phyloP scores from a whole-genome alignment of 2,329 filamentous ascomycete genomes.

The Microascus cirrosus region DNA sequence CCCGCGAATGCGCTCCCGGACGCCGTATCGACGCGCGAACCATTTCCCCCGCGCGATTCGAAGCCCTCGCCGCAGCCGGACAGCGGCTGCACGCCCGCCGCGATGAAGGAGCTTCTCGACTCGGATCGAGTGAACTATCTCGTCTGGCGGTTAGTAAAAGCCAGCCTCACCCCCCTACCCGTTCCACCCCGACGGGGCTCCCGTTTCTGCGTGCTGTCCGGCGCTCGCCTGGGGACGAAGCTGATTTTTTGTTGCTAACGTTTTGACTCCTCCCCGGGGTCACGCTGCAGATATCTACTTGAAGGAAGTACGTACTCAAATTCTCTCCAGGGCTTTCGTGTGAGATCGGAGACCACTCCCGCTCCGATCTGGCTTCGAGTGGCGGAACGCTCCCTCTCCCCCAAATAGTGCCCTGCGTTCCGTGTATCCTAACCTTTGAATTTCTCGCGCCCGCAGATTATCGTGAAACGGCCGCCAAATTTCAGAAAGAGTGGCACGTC shows the following conservation, averaged over 20 bases:
- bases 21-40: neutral
- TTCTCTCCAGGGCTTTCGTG: constrained; percentile 1
- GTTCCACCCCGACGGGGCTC: constrained; percentile 10
- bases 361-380: neutral
- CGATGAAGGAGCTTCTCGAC: constrained; percentile 54
- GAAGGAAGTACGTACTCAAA: constrained; percentile 46
- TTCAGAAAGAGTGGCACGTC: constrained; percentile 59
- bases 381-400: neutral
- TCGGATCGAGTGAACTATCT: constrained; percentile 60
- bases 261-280: constrained; percentile 2
- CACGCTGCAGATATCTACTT: constrained; percentile 39
- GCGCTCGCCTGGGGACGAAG: neutral
- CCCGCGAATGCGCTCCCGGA: neutral
- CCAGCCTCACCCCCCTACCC: constrained; percentile 12
- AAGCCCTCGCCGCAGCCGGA: neutral
- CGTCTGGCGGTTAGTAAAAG: constrained; percentile 52
- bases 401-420: neutral
- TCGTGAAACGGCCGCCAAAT: constrained; percentile 55
- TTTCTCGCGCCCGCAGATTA: constrained; percentile 36
- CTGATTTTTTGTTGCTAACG: constrained; percentile 6
- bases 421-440: neutral
- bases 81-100: constrained; percentile 10
- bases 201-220: constrained; percentile 6
- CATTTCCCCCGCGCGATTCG: constrained; percentile 6
- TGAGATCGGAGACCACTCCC: constrained; percentile 5